Base-by-base conservation (phyloP, 768 basidiomycete genomes). In the Naematelia encephala region DNA sequence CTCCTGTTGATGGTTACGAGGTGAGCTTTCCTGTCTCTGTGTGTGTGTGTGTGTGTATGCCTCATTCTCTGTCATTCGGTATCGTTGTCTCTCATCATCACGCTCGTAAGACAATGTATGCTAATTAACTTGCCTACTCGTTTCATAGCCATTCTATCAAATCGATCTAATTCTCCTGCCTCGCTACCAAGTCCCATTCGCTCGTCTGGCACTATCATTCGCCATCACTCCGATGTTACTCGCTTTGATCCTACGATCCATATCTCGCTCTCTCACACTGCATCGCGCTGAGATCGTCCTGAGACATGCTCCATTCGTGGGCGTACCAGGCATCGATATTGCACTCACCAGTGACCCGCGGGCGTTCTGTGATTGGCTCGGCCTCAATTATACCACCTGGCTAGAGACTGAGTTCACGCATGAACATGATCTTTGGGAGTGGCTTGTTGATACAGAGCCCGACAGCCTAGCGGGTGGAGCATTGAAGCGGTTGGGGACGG, bases 231-330 rank as follows among this genome's bases (percentile, higher is more conserved):
- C 59, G 21, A 46, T 63, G 12, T 52, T 72, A 19, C 54, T 67
- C n/a, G 65, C 67, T 16, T 45, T 54, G 0, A 47, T 58, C 21
- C 22, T 69, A 44, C 56, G 65, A 21, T 43, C 30, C 12, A 27
- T 64, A 43, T 67, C 65, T 1, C 59, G 29, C 1, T 51, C 47
- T 4, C 51, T 67, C 50, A 65, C 63, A 5, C 47, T 69, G 10
- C 67, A 69, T 26, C 45, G 52, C 26, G 63, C 61, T 2, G 51
- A 60, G 28, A 34, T 72, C 22, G 42, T 54, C 27, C 29, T 72
- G 27, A 51, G 60, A 22, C 67, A 72, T 39, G 39, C 56, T 21
- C 65, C 70, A 5, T 72, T 52, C 56, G n/a, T 29, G n/a, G 70
- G 70, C 8, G 16, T 69, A 2, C 55, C 60, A 19, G 29, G 60